Conservation (phyloP, 495 filamentous ascomycete species). For the Penicillium dipodomyicola region DNA sequence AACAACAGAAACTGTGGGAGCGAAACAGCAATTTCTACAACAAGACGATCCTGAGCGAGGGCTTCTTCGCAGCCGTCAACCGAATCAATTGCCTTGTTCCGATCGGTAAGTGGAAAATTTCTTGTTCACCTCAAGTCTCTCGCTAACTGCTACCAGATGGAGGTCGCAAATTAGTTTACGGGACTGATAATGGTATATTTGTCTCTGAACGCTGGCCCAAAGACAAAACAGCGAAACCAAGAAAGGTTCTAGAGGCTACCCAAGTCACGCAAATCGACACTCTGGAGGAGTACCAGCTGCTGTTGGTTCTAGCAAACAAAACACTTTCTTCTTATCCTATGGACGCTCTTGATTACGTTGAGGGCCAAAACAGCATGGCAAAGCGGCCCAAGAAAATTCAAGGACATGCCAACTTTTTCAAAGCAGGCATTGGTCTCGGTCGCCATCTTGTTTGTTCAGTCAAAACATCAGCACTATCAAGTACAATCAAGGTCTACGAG, state of each 20-base stretch:
- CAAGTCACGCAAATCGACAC: slow-evolving; percentile 95
- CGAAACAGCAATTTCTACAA: slow-evolving; percentile 89
- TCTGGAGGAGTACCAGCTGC: slow-evolving; percentile 86
- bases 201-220: slow-evolving; percentile 87
- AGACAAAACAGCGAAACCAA: slow-evolving; percentile 71
- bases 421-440: slow-evolving; percentile 89
- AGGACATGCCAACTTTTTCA: slow-evolving; percentile 97
- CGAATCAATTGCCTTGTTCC: slow-evolving; percentile 92
- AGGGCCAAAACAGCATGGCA: slow-evolving; percentile 64
- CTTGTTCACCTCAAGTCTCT: neutral
- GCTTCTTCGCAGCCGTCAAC: slow-evolving; percentile 78
- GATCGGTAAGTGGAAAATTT: slow-evolving; percentile 57
- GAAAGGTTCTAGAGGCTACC: slow-evolving; percentile 77
- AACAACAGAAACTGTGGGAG: slow-evolving; percentile 79
- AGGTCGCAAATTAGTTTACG: slow-evolving; percentile 88
- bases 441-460: slow-evolving; percentile 93
- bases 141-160: slow-evolving; percentile 64
- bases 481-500: slow-evolving; percentile 96
- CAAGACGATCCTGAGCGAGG: slow-evolving; percentile 77
- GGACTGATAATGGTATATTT: slow-evolving; percentile 91
- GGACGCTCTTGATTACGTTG: slow-evolving; percentile 77
- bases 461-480: slow-evolving; percentile 83
- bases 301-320: slow-evolving; percentile 92
- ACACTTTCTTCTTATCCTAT: slow-evolving; percentile 83
- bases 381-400: slow-evolving; percentile 97